phyloP scores from a whole-genome alignment of 2,329 filamentous ascomycete species.

The Acephala macrosclerotiorum region DNA sequence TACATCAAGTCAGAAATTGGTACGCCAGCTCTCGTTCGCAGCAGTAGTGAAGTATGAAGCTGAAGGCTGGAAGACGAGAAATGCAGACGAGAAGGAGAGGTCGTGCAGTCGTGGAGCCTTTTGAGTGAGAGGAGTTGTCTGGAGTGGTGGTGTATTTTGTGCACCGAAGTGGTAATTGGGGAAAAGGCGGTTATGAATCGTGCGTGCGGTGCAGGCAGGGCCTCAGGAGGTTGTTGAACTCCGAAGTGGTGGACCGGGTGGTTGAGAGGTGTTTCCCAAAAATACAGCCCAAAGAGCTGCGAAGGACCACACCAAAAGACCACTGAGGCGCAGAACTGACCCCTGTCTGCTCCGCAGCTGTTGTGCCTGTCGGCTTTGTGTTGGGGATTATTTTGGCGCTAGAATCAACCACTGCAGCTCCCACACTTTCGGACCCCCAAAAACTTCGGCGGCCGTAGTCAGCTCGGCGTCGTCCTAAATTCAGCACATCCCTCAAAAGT shows the following conservation, averaged over 20 bases:
- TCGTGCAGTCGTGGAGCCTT: constrained; percentile 1
- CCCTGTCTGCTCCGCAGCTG: constrained; percentile 3
- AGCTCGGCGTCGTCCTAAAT: constrained; percentile 12
- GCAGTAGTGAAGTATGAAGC: not conserved
- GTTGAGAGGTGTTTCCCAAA: constrained; percentile 4
- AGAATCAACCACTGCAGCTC: constrained; percentile 4
- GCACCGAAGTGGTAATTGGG: constrained; percentile 5
- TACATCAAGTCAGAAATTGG: constrained; percentile 23
- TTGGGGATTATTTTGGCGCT: constrained; percentile 8
- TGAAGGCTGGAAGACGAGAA: not conserved
- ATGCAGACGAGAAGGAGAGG: not conserved
- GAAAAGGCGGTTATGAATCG: constrained; percentile 11
- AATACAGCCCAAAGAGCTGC: not conserved
- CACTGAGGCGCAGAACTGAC: not conserved
- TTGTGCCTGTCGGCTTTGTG: constrained; percentile 11
- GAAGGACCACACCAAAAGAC: too few relatives aligned
- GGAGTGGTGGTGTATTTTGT: not conserved
- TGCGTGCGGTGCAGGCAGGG: too few relatives aligned
- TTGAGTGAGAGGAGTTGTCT: not conserved
- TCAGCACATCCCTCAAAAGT: constrained; percentile 8
- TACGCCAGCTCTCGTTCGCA: constrained; percentile 8
- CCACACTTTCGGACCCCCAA: constrained; percentile 8
- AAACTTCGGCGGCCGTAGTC: constrained; percentile 11
- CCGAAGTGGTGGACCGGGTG: constrained; percentile 9
- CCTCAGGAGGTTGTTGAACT: constrained; percentile 8